Evolutionary conservation across 495 filamentous ascomycete genomes (phyloP), one percentile per base, ranked within the genome.

Genomic region (Emericellopsis terricola): DNA sequence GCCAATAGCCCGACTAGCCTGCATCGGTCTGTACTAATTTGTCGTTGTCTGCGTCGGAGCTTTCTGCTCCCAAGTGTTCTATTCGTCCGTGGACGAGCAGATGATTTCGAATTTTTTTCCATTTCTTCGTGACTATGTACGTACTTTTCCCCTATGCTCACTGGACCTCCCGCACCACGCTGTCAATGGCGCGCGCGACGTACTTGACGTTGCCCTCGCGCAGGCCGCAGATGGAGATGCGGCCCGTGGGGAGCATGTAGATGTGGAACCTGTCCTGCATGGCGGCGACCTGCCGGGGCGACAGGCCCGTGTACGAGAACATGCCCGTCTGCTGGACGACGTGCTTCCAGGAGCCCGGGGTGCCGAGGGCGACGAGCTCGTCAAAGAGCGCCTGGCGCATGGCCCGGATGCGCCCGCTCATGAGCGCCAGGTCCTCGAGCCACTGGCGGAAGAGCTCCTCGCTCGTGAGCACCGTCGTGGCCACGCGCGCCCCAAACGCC

Each of bases 331-430:
- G 33, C n/a, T 34, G 20, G 23, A 34, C 20, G 21, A 66, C 57
- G 38, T 66, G 62, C 37, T 60, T 55, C 62, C 64, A 66, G 2
- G 55, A 54, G 5, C 64, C 62, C 4, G 64, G 62, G 1, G 62
- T 65, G 38, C 57, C 39, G 18, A 60, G 42, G 31, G 47, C 41
- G 11, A 52, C 42, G 15, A 69, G 50, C 37, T 62, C 60, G 29
- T 58, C 40, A 34, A 58, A 57, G 10, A 69, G 44, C 3, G 50
- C 56, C 37, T 55, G 30, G 18, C 64, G 56, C 64, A 69, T 42
- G 11, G 13, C 20, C 23, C 23, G 64, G 31, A 68, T 63, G 7
- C 65, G 56, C n/a, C 55, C 54, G 40, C 59, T 64, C 65, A 70
- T 70, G 8, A 53, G 52, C 34, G 51, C 45, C 33, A 70, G 41